Evolutionary conservation across 257 asterid species (phyloP).

Genomic region (Anisodus acutangulus): DNA sequence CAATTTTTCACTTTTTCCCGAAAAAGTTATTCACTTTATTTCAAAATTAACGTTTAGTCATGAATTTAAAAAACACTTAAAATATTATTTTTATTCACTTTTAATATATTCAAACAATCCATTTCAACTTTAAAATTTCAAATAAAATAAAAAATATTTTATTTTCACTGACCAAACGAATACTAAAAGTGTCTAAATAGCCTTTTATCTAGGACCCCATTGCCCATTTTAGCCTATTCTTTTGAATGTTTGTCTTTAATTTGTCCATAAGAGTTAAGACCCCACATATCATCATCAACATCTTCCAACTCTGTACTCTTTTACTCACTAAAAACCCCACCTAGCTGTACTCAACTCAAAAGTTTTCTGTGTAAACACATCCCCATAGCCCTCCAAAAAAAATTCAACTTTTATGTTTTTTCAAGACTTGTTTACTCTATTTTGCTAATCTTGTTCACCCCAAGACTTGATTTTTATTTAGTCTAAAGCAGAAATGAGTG

Average conservation of each 20-base stretch:
- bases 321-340: not conserved
- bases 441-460: not conserved
- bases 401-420: not conserved
- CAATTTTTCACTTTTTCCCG: too few species aligned
- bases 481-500: conserved; percentile 40
- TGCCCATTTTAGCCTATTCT: not conserved
- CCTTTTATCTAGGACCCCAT: conserved; percentile 11
- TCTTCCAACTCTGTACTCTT: not conserved
- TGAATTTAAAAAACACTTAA: too few species aligned
- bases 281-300: conserved; percentile 31
- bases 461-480: not conserved
- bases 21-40: too few species aligned
- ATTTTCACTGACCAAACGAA: too few species aligned
- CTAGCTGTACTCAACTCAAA: conserved; percentile 22
- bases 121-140: too few species aligned
- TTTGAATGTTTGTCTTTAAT: conserved; percentile 28
- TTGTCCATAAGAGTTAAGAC: not conserved
- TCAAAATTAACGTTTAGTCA: too few species aligned
- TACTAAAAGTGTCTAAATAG: not conserved
- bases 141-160: too few species aligned
- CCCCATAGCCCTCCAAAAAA: not conserved
- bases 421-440: not conserved
- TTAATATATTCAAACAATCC: too few species aligned
- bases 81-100: too few species aligned
- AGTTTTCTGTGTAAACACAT: not conserved